Percentiles rank a stretch among this genome's conserved stretches.
phyloP scores from a whole-genome alignment of 805 yeast genomes.

The Hanseniaspora osmophila region DNA sequence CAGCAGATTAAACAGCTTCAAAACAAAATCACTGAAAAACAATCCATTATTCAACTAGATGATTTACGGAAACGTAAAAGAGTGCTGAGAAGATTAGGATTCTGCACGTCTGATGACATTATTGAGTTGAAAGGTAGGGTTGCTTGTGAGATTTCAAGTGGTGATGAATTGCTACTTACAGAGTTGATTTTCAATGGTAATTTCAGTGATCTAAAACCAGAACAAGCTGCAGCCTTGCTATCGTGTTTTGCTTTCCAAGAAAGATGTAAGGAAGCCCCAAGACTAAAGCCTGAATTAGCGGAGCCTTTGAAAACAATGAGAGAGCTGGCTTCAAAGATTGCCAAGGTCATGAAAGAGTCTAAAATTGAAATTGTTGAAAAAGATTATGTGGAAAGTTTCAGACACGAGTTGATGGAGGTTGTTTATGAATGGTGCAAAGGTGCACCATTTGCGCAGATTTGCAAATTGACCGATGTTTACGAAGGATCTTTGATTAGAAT shows the following conservation, averaged over 20 bases:
- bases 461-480: conserved; percentile 97
- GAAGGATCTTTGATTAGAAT: conserved; percentile 93
- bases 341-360: conserved; percentile 78
- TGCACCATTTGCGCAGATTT: conserved; percentile 87
- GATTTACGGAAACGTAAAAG: conserved; percentile 87
- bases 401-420: conserved; percentile 92
- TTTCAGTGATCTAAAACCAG: conserved; percentile 75
- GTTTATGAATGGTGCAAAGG: conserved; percentile 95
- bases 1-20: conserved; percentile 44
- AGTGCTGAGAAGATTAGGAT: conserved; percentile 82
- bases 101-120: conserved; percentile 73
- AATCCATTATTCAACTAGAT: conserved; percentile 84
- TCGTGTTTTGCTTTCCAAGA: conserved; percentile 97
- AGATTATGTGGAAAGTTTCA: conserved; percentile 82
- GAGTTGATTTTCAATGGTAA: conserved; percentile 92
- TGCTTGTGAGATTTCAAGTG: conserved; percentile 88
- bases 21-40: conserved; percentile 64
- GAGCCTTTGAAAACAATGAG: conserved; percentile 82
- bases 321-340: conserved; percentile 83
- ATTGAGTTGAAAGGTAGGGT: conserved; percentile 93
- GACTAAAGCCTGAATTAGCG: conserved; percentile 77
- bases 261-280: conserved; percentile 75
- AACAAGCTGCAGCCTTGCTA: conserved; percentile 80
- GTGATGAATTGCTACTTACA: conserved; percentile 69
- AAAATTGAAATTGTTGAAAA: conserved; percentile 82